Conservation (phyloP, 1,139 yeast species). For the Wickerhamomyces sp. region DNA sequence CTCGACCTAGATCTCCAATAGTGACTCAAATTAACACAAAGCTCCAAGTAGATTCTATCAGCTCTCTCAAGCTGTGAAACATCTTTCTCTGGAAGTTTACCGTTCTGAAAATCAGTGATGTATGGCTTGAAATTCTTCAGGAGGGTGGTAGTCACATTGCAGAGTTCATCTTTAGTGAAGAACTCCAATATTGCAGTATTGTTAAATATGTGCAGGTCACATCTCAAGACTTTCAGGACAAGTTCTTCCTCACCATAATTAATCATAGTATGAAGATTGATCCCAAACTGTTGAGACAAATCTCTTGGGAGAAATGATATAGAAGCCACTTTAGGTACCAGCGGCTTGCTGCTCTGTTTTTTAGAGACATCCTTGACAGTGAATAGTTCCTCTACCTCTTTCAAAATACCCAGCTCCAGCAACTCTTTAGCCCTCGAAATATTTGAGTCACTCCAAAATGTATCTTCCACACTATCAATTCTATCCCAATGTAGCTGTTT, state of each 20-base stretch:
- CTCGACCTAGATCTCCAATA: slow-evolving; percentile 90
- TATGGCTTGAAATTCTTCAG: slow-evolving; percentile 71
- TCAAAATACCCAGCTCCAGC: slow-evolving; percentile 65
- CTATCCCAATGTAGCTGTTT: slow-evolving; percentile 97
- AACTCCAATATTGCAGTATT: slow-evolving; percentile 78
- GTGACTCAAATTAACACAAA: slow-evolving; percentile 69
- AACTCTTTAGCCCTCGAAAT: slow-evolving; percentile 49
- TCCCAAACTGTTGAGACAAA: slow-evolving; percentile 86
- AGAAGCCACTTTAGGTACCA: slow-evolving; percentile 35
- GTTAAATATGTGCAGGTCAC: slow-evolving; percentile 65
- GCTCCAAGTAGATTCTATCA: slow-evolving; percentile 72
- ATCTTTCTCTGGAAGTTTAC: slow-evolving; percentile 46
- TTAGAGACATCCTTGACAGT: slow-evolving; percentile 36
- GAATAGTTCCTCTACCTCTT: slow-evolving; percentile 75
- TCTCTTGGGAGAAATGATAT: slow-evolving; percentile 71
- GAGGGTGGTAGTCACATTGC: slow-evolving; percentile 64
- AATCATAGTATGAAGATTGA: slow-evolving; percentile 80
- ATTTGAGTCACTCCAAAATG: slow-evolving; percentile 66
- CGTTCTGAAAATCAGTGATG: slow-evolving; percentile 43
- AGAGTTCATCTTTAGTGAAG: slow-evolving; percentile 65
- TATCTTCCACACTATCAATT: slow-evolving; percentile 59
- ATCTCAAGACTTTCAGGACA: slow-evolving; percentile 58
- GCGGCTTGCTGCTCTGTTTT: slow-evolving; percentile 24
- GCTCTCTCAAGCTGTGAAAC: slow-evolving; percentile 68
- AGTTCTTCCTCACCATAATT: slow-evolving; percentile 57